A percentile compares a stretch with the other conserved stretches of the same genome.
These are phyloP conservation scores for Suillus sp. DNA, from an alignment of 768 basidiomycete species.

Conservation along the genomic window DNA sequence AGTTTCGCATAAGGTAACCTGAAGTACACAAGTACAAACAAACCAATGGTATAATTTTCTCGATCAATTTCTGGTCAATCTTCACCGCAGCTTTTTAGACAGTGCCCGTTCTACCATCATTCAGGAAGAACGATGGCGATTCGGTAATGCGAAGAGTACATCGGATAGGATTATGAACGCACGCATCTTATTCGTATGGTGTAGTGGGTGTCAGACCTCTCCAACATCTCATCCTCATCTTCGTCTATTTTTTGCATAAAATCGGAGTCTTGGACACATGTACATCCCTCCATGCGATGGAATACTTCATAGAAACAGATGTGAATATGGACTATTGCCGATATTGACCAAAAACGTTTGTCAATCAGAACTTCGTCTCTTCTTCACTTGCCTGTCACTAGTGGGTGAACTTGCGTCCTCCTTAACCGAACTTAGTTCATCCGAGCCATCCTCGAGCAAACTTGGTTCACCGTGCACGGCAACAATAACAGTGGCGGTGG, in stretches of 20 bases:
- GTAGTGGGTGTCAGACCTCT: constrained; percentile 67
- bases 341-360: too few relatives aligned
- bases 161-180: constrained; percentile 64
- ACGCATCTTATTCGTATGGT: constrained; percentile 48
- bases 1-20: neutral
- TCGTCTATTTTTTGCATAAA: neutral
- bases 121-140: constrained; percentile 63
- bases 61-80: neutral
- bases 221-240: constrained; percentile 46
- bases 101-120: constrained; percentile 60
- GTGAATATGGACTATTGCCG: too few relatives aligned
- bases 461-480: neutral
- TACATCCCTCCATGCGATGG: neutral
- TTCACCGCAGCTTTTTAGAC: constrained; percentile 66
- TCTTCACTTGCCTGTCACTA: neutral
- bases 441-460: neutral
- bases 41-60: constrained; percentile 17
- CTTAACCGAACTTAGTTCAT: neutral
- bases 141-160: constrained; percentile 63
- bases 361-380: neutral
- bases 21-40: constrained; percentile 35
- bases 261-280: neutral
- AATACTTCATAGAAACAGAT: neutral
- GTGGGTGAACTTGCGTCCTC: neutral
- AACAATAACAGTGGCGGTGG: neutral